Evolutionary conservation across 331 rosid genomes (phyloP), one percentile per base, ranked within the genome.

Genomic region (Quercus lobata): DNA sequence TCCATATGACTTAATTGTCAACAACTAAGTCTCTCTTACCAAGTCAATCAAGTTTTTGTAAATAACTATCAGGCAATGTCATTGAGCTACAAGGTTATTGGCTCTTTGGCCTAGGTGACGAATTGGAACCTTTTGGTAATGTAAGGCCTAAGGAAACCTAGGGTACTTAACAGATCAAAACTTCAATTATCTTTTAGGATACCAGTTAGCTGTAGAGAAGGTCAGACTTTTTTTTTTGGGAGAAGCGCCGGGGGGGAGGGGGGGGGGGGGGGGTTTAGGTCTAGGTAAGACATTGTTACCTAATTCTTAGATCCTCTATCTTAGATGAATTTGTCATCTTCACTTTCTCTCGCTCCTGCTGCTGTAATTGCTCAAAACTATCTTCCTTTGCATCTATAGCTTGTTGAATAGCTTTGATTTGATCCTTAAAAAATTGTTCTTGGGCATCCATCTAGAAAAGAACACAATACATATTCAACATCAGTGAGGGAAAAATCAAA

Each of bases 391-490:
- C 89, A 37, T 80, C 75, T 85, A 89, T 85, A 15, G 88, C 74
- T 24, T 88, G 86, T 49, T 84, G 91, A 80, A 92, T 78, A 61
- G 82, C 24, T 14, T 41, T 76, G 70, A 92, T 84, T 82, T 86
- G 98, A 0, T 89, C 93, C 77, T 88, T 88, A 71, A 86, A 88
- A 81, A 90, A 94, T 73, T 89, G 65, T n/a, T 94, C 97, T 89
- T 91, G 98, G 78, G 69, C 14, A 41, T 84, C 24, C 97, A 94
- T 94, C 97, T 94, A 61, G 61, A 27, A 44, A 57, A 62, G 27
- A 49, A 74, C 78, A 74, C 55, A 65, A 71, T 37, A 14, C 24
- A 75, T 12, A 65, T 1, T 32, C 55, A 19, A 46, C 52, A 69
- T 30, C 21, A 61, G 81, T 82, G 41, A 84, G 83, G 70, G 52